Evolutionary conservation across 2,329 filamentous ascomycete genomes (phyloP).

Genomic region (Trichoderma semiorbis): DNA sequence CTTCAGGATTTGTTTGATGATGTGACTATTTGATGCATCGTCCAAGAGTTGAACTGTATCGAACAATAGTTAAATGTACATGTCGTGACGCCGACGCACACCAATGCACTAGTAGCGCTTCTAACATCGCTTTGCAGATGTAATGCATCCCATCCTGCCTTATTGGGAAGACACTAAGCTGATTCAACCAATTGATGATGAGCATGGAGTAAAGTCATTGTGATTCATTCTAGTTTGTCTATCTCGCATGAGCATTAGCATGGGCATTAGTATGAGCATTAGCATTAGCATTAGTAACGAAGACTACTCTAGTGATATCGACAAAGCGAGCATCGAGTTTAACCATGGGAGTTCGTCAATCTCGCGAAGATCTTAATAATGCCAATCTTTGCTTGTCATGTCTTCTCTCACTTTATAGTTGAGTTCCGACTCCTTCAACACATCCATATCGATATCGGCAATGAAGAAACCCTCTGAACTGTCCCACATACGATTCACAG

Average conservation of each 20-base stretch:
- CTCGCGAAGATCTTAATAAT: neutral
- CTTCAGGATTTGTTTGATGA: neutral
- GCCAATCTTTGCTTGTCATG: neutral
- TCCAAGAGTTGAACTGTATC: neutral
- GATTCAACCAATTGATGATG: neutral
- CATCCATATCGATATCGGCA: neutral
- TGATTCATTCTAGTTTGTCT: neutral
- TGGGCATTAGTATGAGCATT: neutral
- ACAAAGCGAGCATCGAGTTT: neutral
- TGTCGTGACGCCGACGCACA: neutral
- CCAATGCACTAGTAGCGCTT: neutral
- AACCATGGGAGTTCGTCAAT: neutral
- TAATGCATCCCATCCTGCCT: neutral
- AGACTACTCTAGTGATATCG: neutral
- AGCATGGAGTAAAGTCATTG: neutral
- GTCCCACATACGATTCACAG: neutral
- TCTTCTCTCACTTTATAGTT: neutral
- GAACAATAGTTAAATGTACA: neutral
- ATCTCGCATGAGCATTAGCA: neutral
- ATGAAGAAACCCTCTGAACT: neutral
- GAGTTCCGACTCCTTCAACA: neutral
- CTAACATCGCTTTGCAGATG: neutral
- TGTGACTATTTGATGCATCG: neutral
- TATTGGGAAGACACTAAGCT: neutral
- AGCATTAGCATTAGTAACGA: neutral